Percentiles rank a stretch among this genome's conserved stretches.
phyloP scores from a whole-genome alignment of 345 rosid genomes.

The Eucalyptus regnans region DNA sequence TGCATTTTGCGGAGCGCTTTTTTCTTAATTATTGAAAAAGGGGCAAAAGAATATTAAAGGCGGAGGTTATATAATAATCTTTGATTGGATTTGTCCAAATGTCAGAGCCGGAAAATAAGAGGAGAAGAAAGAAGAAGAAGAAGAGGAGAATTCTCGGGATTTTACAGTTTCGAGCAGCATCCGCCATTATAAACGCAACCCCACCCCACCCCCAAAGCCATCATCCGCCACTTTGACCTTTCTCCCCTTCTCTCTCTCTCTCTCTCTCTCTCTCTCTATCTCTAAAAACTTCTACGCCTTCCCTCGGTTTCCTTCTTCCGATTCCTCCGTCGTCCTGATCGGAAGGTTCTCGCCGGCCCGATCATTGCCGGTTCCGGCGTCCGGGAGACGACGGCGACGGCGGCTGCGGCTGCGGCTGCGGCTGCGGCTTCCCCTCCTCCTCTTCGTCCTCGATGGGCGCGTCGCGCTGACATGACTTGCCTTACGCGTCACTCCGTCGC shows the following conservation, averaged over 20 bases:
- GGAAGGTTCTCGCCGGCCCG: neutral
- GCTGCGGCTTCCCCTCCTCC: too few relatives aligned
- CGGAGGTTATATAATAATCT: neutral
- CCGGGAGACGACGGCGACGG: neutral
- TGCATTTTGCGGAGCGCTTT: too few relatives aligned
- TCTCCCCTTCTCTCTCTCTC: neutral
- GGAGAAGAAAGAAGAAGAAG: neutral
- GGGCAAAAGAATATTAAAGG: neutral
- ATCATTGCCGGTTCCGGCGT: neutral
- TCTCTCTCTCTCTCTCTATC: neutral
- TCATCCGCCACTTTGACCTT: neutral
- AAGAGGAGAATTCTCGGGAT: neutral
- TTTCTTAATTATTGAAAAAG: too few relatives aligned
- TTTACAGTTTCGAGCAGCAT: neutral
- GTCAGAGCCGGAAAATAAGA: neutral
- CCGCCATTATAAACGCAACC: neutral
- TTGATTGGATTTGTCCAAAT: neutral
- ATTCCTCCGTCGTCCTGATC: neutral
- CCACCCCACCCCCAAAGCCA: neutral
- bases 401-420: neutral
- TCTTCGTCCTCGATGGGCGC: neutral
- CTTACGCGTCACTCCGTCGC: conserved; percentile 6
- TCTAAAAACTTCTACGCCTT: neutral
- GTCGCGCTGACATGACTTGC: conserved; percentile 16
- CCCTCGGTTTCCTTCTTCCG: neutral